Percentiles rank a stretch among this genome's conserved stretches.
Evolutionary conservation across 208 protist genomes (phyloP).

Genomic region (Trichomonas vaginalis): DNA sequence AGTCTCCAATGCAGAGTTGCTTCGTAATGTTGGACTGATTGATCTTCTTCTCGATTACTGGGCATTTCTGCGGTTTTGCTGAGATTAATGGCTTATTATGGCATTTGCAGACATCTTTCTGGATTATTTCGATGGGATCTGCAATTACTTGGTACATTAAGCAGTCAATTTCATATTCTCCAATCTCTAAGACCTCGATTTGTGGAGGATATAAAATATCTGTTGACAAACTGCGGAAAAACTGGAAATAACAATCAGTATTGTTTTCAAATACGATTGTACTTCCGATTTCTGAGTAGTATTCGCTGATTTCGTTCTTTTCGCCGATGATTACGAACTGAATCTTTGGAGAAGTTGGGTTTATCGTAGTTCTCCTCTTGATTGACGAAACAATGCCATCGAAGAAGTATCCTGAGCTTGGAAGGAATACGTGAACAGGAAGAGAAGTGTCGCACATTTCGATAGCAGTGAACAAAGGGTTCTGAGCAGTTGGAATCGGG

Average conservation of each 20-base stretch:
- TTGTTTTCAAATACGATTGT: background rate
- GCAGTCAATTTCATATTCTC: background rate
- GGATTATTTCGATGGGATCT: background rate
- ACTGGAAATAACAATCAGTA: background rate
- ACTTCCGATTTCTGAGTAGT: background rate
- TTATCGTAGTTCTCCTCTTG: background rate
- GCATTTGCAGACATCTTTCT: background rate
- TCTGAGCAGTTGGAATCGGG: background rate
- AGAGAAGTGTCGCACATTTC: background rate
- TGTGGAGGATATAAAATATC: background rate
- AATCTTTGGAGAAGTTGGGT: background rate
- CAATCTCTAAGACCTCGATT: background rate
- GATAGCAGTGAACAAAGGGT: background rate
- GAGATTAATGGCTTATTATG: background rate
- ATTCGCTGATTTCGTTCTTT: background rate
- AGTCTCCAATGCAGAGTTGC: background rate
- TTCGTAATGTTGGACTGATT: background rate
- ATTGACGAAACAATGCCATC: background rate
- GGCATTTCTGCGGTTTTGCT: background rate
- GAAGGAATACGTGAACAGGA: background rate
- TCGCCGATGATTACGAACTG: background rate
- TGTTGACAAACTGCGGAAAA: background rate
- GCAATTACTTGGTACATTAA: background rate
- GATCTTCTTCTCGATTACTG: background rate
- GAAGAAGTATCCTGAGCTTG: background rate